Evolutionary conservation across 192 early-diverging fungal species (phyloP), one percentile per base, ranked within the genome.

Genomic region (Piromyces finnis): DNA sequence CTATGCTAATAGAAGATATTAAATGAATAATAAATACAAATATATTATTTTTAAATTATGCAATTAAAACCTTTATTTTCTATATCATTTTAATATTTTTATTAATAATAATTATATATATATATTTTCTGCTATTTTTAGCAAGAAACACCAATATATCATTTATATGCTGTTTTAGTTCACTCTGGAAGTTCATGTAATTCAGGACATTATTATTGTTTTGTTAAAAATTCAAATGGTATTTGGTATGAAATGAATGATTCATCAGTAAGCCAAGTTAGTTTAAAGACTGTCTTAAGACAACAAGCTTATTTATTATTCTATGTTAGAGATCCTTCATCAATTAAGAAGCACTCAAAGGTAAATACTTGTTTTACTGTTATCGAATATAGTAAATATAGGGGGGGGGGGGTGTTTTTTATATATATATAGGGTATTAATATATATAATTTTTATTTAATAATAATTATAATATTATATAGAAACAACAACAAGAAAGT

Each of bases 251-350:
- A 89, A 39, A 93, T 94, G 89, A 89, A 95, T 82, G 94, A 95
- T 28, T 81, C 18, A n/a, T 30, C 87, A 85, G 94, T 96, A 11
- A 83, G 85, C 26, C 88, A 89, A 78, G 93, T 93, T 35, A 88
- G 89, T 80, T 82, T 91, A 36, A 83, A 86, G 26, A 91, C 89
- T 11, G 95, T 95, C 4, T 85, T 95, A 13, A 82, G 82, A 7
- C 90, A 93, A 83, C 86, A 89, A n/a, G 95, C 94, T 4, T 97
- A 97, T 78, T 87, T 97, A 87, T 85, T 97, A 27, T 97, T 97
- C 82, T 97, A 95, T 82, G 28, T 81, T 51, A 77, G 41, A 51
- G 41, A 51, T 51, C 41, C 41, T 22, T 51, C 41, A 22, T 51
- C 41, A 22, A 51, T 51, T 22, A 51, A 51, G 18, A 51, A 0